Evolutionary conservation across 2,329 filamentous ascomycete genomes (phyloP), one percentile per base, ranked within the genome.

Genomic region (Fusarium palustre): DNA sequence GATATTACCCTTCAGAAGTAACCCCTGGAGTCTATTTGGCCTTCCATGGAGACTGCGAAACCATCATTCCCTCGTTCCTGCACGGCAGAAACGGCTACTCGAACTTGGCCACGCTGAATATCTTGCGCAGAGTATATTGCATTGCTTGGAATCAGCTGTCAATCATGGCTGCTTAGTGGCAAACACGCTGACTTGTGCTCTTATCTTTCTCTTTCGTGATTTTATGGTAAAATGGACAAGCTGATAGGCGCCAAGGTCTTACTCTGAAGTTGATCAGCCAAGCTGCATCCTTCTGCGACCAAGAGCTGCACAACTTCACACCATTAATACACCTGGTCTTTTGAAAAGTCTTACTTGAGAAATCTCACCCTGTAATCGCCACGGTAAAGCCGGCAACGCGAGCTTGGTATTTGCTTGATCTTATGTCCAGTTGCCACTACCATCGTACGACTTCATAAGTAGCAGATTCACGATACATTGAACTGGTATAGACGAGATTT

Each of bases 41-140:
- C 1, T 5, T 5, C 16, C 34, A 10, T 18, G 16, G 8, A 22
- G 36, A n/a, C n/a, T 39, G 3, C 10, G 6, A 20, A 39, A 20
- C 11, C 11, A 39, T n/a, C n/a, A 20, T 20, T 39, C 11, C 6
- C 36, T 38, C 10, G 12, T 5, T 7, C 22, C 13, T 24, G 22
- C 8, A 10, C 13, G 0, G 3, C 7, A 3, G 4, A 5, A 24
- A 10, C 20, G 8, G 22, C 16, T 2, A 16, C 15, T 42, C 3
- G 39, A 16, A 16, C 22, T 24, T 42, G 22, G 5, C 2, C 39
- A 24, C 39, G 16, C 16, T 25, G 22, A 9, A 28, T 24, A 25
- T 5, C 2, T 9, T 28, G 9, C 5, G 8, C 9, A 18, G 20
- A 36, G 4, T 7, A 20, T 10, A 43, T 18, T 43, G 15, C 9